Conservation (phyloP, 306 rosid genomes). For the Pyrus betulifolia region DNA sequence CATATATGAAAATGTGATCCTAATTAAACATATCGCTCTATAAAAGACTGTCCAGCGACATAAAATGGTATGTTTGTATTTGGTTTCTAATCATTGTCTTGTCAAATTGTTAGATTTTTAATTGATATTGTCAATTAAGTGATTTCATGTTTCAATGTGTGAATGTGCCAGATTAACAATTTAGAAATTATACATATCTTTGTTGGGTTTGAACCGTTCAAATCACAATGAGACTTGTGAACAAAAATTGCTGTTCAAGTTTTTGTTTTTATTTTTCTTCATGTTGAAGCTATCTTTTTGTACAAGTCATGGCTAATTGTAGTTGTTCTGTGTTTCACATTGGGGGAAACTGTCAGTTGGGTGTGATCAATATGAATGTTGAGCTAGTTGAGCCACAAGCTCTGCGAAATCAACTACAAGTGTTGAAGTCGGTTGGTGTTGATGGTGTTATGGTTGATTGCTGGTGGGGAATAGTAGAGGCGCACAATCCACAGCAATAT, state of each 20-base stretch:
- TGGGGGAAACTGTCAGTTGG: conserved; percentile 45
- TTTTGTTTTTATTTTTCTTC: background rate
- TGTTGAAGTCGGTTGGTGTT: conserved; percentile 58
- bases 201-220: background rate
- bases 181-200: background rate
- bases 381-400: conserved; percentile 70
- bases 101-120: too few species aligned
- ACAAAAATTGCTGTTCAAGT: background rate
- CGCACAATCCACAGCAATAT: conserved; percentile 63
- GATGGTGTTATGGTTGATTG: conserved; percentile 85
- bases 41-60: too few species aligned
- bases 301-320: background rate
- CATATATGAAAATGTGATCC: background rate
- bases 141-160: background rate
- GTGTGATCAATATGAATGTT: conserved; percentile 56
- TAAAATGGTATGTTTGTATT: too few species aligned
- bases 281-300: background rate
- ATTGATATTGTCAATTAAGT: background rate
- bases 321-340: conserved; percentile 8
- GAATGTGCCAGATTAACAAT: background rate
- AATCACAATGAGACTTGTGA: background rate
- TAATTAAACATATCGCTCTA: background rate
- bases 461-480: conserved; percentile 96
- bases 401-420: conserved; percentile 48
- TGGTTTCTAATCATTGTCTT: background rate